A percentile compares a stretch with the other conserved stretches of the same genome.
phyloP scores from a whole-genome alignment of 139 green algal species.

The Klebsormidium nitens region DNA sequence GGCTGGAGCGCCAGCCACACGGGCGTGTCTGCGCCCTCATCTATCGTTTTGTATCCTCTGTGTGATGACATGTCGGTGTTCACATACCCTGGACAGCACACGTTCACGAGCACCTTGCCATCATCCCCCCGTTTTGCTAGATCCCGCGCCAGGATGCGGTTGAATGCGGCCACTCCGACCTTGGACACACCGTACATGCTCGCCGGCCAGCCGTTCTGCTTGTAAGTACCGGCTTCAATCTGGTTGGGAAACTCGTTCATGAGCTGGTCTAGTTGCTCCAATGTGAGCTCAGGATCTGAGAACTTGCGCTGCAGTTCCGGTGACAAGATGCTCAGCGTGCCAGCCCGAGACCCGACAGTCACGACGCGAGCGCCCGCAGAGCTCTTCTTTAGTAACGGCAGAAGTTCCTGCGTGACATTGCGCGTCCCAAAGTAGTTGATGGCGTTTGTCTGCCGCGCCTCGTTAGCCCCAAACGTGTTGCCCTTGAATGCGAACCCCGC shows the following conservation, averaged over 20 bases:
- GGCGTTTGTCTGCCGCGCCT: constrained; percentile 35
- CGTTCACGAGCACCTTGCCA: constrained; percentile 37
- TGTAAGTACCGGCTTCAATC: constrained; percentile 19
- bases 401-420: constrained; percentile 27
- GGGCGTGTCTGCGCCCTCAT: too few species aligned
- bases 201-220: constrained; percentile 30
- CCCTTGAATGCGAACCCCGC: constrained; percentile 45
- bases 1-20: too few species aligned
- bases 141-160: constrained; percentile 28
- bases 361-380: constrained; percentile 17
- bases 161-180: constrained; percentile 32
- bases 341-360: constrained; percentile 31
- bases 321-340: constrained; percentile 32
- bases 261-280: constrained; percentile 12
- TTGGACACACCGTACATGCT: constrained; percentile 47
- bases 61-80: constrained; percentile 35
- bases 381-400: constrained; percentile 24
- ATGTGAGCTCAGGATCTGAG: constrained; percentile 28
- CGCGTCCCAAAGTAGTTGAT: constrained; percentile 38
- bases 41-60: too few species aligned
- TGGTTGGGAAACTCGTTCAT: constrained; percentile 32
- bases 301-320: constrained; percentile 24
- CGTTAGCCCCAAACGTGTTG: constrained; percentile 37
- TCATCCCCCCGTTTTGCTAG: neutral
- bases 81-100: constrained; percentile 36